Conservation (phyloP, 148 eudicot species). For the Fagopyrum homotropicum region DNA sequence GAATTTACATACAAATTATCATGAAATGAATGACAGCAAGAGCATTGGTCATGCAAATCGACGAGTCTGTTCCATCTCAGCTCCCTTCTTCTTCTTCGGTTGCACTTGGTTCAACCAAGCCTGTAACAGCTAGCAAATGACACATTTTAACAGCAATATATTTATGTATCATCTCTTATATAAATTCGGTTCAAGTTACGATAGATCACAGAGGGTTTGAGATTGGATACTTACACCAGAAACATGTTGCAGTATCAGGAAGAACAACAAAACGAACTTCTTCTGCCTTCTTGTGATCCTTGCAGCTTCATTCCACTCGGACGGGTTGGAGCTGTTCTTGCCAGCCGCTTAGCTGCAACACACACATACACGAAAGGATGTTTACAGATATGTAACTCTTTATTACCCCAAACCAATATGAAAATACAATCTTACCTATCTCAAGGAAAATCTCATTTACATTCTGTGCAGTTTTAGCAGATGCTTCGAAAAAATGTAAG, state of each 20-base stretch:
- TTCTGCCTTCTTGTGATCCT: slow-evolving; percentile 27
- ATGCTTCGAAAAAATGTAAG: slow-evolving; percentile 55
- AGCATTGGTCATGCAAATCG: too few species aligned
- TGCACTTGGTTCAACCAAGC: not conserved
- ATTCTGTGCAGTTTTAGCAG: slow-evolving; percentile 65
- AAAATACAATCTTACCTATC: slow-evolving; percentile 27
- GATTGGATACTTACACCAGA: slow-evolving; percentile 1
- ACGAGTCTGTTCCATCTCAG: not conserved
- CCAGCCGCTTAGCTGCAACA: slow-evolving; percentile 46
- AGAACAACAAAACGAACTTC: slow-evolving; percentile 45
- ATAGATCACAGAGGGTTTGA: not conserved
- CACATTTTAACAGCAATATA: not conserved
- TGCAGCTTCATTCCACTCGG: slow-evolving; percentile 46
- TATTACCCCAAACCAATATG: not conserved
- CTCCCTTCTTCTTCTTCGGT: not conserved
- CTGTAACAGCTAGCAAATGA: not conserved
- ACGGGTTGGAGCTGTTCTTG: slow-evolving; percentile 31
- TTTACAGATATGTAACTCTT: too few species aligned
- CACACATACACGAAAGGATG: not conserved
- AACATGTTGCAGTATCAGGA: slow-evolving; percentile 21
- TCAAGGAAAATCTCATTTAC: slow-evolving; percentile 63
- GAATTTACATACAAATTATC: not conserved
- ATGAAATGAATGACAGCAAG: not conserved
- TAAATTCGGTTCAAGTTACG: not conserved
- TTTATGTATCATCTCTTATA: not conserved